Percentiles rank a stretch among this genome's conserved stretches.
Evolutionary conservation across 805 yeast genomes (phyloP).

Genomic region (Teunomyces tritomae): DNA sequence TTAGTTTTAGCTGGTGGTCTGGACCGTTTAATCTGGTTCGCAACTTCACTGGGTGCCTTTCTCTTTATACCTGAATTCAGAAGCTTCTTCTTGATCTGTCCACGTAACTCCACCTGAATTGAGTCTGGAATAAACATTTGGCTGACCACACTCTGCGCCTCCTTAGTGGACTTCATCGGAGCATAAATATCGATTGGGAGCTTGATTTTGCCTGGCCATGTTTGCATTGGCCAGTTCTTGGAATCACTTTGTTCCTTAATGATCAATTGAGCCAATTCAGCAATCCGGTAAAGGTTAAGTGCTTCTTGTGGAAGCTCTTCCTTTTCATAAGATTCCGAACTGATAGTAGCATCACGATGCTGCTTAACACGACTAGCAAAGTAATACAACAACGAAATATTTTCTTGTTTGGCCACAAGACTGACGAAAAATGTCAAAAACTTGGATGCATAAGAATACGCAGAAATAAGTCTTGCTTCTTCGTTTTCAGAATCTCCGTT

Average conservation of each 20-base stretch:
- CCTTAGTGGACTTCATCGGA: slow-evolving; percentile 55
- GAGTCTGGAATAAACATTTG: slow-evolving; percentile 55
- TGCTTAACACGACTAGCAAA: slow-evolving; percentile 77
- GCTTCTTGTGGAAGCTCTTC: slow-evolving; percentile 22
- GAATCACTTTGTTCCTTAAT: slow-evolving; percentile 56
- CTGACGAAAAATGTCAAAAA: slow-evolving; percentile 61
- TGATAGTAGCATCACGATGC: slow-evolving; percentile 56
- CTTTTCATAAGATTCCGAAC: slow-evolving; percentile 25
- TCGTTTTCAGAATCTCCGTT: slow-evolving; percentile 12
- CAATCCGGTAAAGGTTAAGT: slow-evolving; percentile 55
- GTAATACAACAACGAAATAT: slow-evolving; percentile 71
- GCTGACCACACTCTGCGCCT: slow-evolving; percentile 56
- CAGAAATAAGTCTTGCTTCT: slow-evolving; percentile 31
- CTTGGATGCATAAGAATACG: slow-evolving; percentile 53
- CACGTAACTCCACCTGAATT: slow-evolving; percentile 35
- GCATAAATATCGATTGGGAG: slow-evolving; percentile 68
- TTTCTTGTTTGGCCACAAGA: slow-evolving; percentile 59
- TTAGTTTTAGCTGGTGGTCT: slow-evolving; percentile 14
- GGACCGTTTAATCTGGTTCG: slow-evolving; percentile 8
- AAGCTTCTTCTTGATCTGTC: slow-evolving; percentile 23
- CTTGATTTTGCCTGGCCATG: slow-evolving; percentile 79
- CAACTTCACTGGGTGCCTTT: slow-evolving; percentile 7
- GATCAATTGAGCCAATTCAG: slow-evolving; percentile 71
- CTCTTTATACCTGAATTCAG: slow-evolving; percentile 12
- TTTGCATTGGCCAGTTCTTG: slow-evolving; percentile 66